These are phyloP conservation scores for Colletotrichum gigasporum DNA, from an alignment of 2,329 filamentous ascomycete species.

Conservation along the genomic window DNA sequence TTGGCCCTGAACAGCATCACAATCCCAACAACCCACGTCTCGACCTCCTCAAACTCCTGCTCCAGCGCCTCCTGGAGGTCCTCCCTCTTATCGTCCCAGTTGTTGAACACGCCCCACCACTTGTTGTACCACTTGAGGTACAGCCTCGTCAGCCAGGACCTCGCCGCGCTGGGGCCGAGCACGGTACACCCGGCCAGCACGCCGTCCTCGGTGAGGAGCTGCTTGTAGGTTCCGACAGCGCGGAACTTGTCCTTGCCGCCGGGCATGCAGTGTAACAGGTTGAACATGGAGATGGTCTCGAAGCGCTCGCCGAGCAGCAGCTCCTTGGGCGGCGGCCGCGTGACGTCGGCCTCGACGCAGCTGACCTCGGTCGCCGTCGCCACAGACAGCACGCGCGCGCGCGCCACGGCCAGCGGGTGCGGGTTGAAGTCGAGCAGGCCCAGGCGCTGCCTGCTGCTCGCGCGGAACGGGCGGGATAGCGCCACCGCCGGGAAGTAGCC, in stretches of 20 bases:
- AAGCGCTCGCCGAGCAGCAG: constrained; percentile 40
- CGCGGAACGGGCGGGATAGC: constrained; percentile 33
- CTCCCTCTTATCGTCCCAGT: constrained; percentile 46
- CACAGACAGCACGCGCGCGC: constrained; percentile 36
- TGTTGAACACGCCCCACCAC: constrained; percentile 46
- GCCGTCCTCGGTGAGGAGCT: constrained; percentile 44
- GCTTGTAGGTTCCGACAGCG: constrained; percentile 43
- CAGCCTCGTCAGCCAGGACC: constrained; percentile 36
- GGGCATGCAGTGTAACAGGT: constrained; percentile 53
- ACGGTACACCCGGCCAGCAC: constrained; percentile 50
- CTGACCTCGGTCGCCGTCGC: constrained; percentile 35
- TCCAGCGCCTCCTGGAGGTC: constrained; percentile 44
- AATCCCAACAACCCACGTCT: constrained; percentile 48
- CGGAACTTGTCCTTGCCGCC: constrained; percentile 40
- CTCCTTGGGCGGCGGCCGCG: constrained; percentile 39
- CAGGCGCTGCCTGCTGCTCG: constrained; percentile 37
- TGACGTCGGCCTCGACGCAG: constrained; percentile 47
- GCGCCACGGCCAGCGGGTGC: constrained; percentile 42
- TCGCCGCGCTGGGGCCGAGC: constrained; percentile 40
- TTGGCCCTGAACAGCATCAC: constrained; percentile 48
- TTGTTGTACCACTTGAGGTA: constrained; percentile 43
- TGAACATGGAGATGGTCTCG: constrained; percentile 54
- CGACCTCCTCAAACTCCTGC: constrained; percentile 48
- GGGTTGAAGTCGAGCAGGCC: constrained; percentile 48
- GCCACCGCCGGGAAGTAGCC: constrained; percentile 47